Conservation (phyloP, 169 alveolate species). For the Cryptosporidium parvum region DNA sequence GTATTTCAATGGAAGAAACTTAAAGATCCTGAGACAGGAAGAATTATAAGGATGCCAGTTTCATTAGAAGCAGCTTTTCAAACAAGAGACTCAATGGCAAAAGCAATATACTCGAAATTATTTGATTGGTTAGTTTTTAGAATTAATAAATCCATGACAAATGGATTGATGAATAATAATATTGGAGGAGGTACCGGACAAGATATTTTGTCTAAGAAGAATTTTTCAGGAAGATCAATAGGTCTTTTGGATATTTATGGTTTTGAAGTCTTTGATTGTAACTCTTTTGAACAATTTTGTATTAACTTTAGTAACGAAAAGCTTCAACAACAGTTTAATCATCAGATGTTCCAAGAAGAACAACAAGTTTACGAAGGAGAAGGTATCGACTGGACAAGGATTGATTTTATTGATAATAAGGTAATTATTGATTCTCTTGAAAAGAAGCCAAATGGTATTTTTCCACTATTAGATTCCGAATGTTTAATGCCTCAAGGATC, state of each 20-base stretch:
- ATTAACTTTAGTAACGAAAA: slow-evolving; percentile 91
- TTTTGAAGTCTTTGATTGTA: slow-evolving; percentile 85
- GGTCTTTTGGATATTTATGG: slow-evolving; percentile 88
- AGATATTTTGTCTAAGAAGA: slow-evolving; percentile 2
- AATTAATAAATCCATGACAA: slow-evolving; percentile 77
- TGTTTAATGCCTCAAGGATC: slow-evolving; percentile 81
- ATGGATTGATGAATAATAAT: slow-evolving; percentile 26
- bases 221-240: slow-evolving; percentile 82
- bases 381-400: slow-evolving; percentile 86
- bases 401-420: slow-evolving; percentile 86
- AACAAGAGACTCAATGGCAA: slow-evolving; percentile 83
- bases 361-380: slow-evolving; percentile 86
- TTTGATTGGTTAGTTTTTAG: slow-evolving; percentile 83
- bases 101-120: slow-evolving; percentile 81
- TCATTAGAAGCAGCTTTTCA: slow-evolving; percentile 77
- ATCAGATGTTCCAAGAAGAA: slow-evolving; percentile 87
- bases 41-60: slow-evolving; percentile 74
- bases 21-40: slow-evolving; percentile 77
- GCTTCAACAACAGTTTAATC: slow-evolving; percentile 88
- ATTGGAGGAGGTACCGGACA: slow-evolving; percentile 13
- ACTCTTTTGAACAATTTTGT: slow-evolving; percentile 91
- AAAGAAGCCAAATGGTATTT: slow-evolving; percentile 78
- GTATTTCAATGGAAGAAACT: slow-evolving; percentile 77
- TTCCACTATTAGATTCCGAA: slow-evolving; percentile 84
- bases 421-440: slow-evolving; percentile 89